Evolutionary conservation across 192 early-diverging fungal genomes (phyloP), one percentile per base, ranked within the genome.

Genomic region (Coemansia sp.): DNA sequence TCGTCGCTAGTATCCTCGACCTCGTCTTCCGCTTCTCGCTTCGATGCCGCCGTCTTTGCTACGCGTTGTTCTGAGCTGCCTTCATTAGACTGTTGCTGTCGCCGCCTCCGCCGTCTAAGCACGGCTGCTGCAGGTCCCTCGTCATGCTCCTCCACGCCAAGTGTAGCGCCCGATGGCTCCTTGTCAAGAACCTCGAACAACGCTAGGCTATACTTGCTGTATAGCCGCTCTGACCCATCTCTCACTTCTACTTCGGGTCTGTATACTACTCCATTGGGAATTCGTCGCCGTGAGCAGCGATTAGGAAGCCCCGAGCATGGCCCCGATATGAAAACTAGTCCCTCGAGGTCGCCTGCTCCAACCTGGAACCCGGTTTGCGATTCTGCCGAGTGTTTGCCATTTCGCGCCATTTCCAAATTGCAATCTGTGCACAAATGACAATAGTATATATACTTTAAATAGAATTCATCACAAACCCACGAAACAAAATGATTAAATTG

Each of bases 1-100:
- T 55, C 72, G 19, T 74, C 72, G 60, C 72, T 77, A 11, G 68
- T 41, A 23, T 82, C 80, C 63, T 82, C 79, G 31, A 53, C 62
- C 31, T 19, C 31, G 11, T 10, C 51, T 3, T 10, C 19, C 36
- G 27, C 62, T 66, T 60, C 42, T 0, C 5, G 15, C 48, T 27
- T 62, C 42, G 39, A 9, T 2, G 15, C 3, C 4, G 9, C 44
- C 10, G 19, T 17, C 29, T 37, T 58, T 25, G 14, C 62, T 34
- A 15, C 66, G 25, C 27, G 10, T 59, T 34, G 31, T 39, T 68
- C 21, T 38, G 57, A 36, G 6, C 55, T 31, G 55, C 6, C 31
- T 31, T 37, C 19, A 62, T 60, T 60, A 15, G 55, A 17, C 55
- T 31, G 51, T 5, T 8, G 48, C 23, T 39, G 39, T 36, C 61